These are phyloP conservation scores for Candida ficus DNA, from an alignment of 805 yeast species.

Conservation along the genomic window DNA sequence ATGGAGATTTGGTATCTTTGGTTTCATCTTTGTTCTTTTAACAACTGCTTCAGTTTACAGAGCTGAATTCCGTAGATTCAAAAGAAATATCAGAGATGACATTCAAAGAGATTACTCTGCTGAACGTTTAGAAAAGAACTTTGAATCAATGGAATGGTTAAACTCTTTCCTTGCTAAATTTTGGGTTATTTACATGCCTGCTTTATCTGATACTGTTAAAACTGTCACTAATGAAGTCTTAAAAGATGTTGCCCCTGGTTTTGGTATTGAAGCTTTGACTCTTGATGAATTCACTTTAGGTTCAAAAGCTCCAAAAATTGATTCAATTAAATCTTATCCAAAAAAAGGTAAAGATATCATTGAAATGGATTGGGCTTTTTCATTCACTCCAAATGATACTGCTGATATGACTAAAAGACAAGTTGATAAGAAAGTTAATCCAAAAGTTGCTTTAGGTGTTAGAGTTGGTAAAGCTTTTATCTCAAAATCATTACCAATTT, in stretches of 20 bases:
- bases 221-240: slow-evolving; percentile 62
- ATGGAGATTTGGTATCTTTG: slow-evolving; percentile 58
- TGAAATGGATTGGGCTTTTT: slow-evolving; percentile 83
- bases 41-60: slow-evolving; percentile 64
- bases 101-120: slow-evolving; percentile 59
- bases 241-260: slow-evolving; percentile 74
- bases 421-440: slow-evolving; percentile 64
- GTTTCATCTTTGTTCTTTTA: slow-evolving; percentile 53
- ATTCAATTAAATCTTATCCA: slow-evolving; percentile 67
- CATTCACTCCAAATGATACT: slow-evolving; percentile 76
- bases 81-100: slow-evolving; percentile 71
- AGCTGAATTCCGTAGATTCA: slow-evolving; percentile 70
- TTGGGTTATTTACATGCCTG: slow-evolving; percentile 89
- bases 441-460: slow-evolving; percentile 77
- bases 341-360: slow-evolving; percentile 60
- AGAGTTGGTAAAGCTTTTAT: slow-evolving; percentile 78
- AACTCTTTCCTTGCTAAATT: slow-evolving; percentile 72
- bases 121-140: slow-evolving; percentile 54
- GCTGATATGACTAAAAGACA: slow-evolving; percentile 80
- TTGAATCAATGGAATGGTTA: slow-evolving; percentile 79
- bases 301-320: slow-evolving; percentile 71
- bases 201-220: slow-evolving; percentile 68
- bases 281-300: slow-evolving; percentile 79
- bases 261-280: slow-evolving; percentile 69
- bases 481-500: slow-evolving; percentile 68